Evolutionary conservation across 768 basidiomycete species (phyloP).

Genomic region (Termitomyces sp.): DNA sequence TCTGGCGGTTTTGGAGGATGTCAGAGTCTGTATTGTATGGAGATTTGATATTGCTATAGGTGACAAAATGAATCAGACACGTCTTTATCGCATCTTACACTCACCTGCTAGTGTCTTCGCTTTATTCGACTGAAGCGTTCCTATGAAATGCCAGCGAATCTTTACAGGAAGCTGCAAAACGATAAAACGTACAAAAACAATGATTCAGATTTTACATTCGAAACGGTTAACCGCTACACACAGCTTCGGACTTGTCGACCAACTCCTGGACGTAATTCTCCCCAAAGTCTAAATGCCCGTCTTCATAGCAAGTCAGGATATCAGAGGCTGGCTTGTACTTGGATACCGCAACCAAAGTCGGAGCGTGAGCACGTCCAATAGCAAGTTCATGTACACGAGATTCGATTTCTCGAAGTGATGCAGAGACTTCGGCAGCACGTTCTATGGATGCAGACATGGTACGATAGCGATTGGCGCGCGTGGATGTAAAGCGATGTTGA

Average conservation of each 20-base stretch:
- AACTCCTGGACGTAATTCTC: constrained; percentile 98
- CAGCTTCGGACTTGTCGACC: constrained; percentile 75
- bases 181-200: neutral
- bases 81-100: neutral
- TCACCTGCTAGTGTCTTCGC: constrained; percentile 83
- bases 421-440: constrained; percentile 46
- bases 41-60: constrained; percentile 80
- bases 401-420: constrained; percentile 49
- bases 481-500: constrained; percentile 1
- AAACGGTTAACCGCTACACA: constrained; percentile 21
- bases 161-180: constrained; percentile 70
- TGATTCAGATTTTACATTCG: neutral
- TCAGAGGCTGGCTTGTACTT: constrained; percentile 91
- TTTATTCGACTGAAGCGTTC: constrained; percentile 91
- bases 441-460: constrained; percentile 28
- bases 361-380: constrained; percentile 12
- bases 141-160: constrained; percentile 97
- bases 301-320: constrained; percentile 75
- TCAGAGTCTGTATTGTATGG: constrained; percentile 80
- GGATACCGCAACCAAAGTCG: constrained; percentile 79
- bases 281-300: constrained; percentile 87
- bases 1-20: constrained; percentile 75
- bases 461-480: constrained; percentile 6
- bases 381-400: constrained; percentile 36
- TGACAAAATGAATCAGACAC: neutral